Evolutionary conservation across 345 rosid genomes (phyloP).

Genomic region (Moricandia arvensis): DNA sequence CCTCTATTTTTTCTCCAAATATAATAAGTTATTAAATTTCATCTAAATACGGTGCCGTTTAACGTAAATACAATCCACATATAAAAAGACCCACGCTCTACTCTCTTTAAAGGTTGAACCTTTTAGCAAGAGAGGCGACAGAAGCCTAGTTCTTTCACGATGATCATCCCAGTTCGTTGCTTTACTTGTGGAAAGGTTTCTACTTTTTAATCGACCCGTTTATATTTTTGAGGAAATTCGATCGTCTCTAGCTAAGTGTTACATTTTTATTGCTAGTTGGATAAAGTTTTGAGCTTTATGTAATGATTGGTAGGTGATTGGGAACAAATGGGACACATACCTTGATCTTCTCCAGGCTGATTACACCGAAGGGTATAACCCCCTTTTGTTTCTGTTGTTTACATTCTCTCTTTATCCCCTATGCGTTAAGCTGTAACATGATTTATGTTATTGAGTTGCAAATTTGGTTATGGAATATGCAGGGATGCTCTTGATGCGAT

Average conservation of each 20-base stretch:
- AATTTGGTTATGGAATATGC: slow-evolving; percentile 15
- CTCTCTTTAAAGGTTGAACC: too few species aligned
- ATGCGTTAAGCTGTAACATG: not conserved
- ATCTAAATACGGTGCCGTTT: not conserved
- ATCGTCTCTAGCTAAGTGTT: too few species aligned
- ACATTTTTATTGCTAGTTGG: too few species aligned
- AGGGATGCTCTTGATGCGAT: slow-evolving; percentile 91
- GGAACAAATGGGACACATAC: slow-evolving; percentile 25
- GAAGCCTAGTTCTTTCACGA: too few species aligned
- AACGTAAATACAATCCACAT: not conserved
- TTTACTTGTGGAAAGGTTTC: too few species aligned
- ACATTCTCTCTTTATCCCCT: not conserved
- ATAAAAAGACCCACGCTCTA: not conserved
- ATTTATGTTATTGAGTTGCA: not conserved
- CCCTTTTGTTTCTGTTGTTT: not conserved
- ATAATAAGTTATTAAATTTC: not conserved
- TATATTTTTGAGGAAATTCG: too few species aligned
- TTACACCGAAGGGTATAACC: slow-evolving; percentile 35
- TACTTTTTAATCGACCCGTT: too few species aligned
- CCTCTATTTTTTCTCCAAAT: not conserved
- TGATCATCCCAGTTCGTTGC: too few species aligned
- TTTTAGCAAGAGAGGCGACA: too few species aligned
- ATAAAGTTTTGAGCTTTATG: slow-evolving; percentile 19
- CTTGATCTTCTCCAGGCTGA: slow-evolving; percentile 33
- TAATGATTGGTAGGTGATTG: slow-evolving; percentile 17